These are phyloP conservation scores for Psidium guajava DNA, from an alignment of 345 rosid species.

Conservation along the genomic window DNA sequence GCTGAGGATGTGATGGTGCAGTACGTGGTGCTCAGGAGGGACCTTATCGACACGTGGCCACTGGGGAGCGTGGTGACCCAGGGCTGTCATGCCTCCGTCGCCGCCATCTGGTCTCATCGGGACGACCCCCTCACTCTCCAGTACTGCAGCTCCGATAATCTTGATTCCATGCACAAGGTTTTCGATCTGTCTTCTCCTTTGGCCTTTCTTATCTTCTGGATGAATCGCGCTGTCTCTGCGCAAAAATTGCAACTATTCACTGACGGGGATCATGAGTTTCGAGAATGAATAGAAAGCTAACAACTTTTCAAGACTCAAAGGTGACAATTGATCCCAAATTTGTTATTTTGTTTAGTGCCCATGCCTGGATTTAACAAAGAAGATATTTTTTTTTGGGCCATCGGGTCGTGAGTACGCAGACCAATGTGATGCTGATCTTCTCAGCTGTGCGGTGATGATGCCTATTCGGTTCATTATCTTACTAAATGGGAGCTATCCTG, in stretches of 20 bases:
- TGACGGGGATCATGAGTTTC: not conserved
- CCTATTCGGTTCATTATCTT: not conserved
- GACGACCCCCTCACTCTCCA: constrained; percentile 50
- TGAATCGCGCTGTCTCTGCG: not conserved
- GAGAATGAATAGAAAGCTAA: not conserved
- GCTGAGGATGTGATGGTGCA: constrained; percentile 49
- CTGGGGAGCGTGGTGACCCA: constrained; percentile 89
- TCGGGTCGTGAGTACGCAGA: not conserved
- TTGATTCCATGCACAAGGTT: constrained; percentile 88
- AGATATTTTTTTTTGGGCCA: not conserved
- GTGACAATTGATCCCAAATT: not conserved
- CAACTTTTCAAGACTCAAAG: not conserved
- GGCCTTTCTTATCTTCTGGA: not conserved
- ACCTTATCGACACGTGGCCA: constrained; percentile 89
- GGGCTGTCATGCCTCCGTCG: constrained; percentile 89
- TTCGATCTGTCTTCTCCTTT: not conserved
- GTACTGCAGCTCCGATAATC: constrained; percentile 60
- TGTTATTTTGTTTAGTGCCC: not conserved
- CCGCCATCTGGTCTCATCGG: constrained; percentile 64
- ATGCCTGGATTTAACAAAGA: not conserved
- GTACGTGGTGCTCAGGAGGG: constrained; percentile 77
- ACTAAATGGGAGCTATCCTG: not conserved
- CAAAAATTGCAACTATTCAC: not conserved
- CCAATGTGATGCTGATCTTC: not conserved
- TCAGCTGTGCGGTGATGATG: not conserved